Evolutionary conservation across 2,329 filamentous ascomycete species (phyloP).

Genomic region (Drechslerella dactyloides): DNA sequence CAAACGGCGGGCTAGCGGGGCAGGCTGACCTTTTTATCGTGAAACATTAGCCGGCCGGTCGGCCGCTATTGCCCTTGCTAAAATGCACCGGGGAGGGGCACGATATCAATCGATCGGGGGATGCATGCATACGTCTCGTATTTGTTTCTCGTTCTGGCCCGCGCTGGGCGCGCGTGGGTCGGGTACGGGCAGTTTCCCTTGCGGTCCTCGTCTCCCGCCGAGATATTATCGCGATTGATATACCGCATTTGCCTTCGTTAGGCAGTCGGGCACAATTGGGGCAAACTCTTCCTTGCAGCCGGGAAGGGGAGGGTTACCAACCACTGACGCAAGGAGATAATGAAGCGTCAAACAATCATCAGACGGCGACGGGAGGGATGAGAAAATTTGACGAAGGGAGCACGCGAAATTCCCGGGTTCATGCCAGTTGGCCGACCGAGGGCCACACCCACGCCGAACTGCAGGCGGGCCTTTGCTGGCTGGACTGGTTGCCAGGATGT

Average conservation of each 20-base stretch:
- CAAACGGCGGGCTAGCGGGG: not conserved
- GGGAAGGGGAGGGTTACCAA: not conserved
- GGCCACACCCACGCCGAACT: no score
- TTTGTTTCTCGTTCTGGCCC: constrained; percentile 2
- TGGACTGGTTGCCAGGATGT: constrained; percentile 36
- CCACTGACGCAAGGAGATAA: not conserved
- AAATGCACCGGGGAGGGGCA: not conserved
- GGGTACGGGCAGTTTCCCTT: not conserved
- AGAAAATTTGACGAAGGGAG: constrained; percentile 3
- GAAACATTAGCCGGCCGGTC: not conserved
- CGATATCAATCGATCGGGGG: constrained; percentile 1
- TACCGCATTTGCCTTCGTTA: not conserved
- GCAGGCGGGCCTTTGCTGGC: not conserved
- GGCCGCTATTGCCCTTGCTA: not conserved
- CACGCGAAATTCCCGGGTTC: not conserved
- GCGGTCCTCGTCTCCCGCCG: not conserved
- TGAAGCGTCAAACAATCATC: not conserved
- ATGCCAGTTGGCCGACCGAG: not conserved
- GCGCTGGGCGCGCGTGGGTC: not conserved
- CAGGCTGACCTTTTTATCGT: constrained; percentile 1
- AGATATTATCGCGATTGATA: not conserved
- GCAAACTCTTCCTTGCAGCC: not conserved
- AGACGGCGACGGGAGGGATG: not conserved
- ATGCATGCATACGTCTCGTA: constrained; percentile 2
- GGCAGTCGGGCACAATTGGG: constrained; percentile 3